Percentiles rank a stretch among this genome's conserved stretches.
These are phyloP conservation scores for Chlamydomonas reinhardtii DNA, from an alignment of 163 green algal species.

Conservation along the genomic window DNA sequence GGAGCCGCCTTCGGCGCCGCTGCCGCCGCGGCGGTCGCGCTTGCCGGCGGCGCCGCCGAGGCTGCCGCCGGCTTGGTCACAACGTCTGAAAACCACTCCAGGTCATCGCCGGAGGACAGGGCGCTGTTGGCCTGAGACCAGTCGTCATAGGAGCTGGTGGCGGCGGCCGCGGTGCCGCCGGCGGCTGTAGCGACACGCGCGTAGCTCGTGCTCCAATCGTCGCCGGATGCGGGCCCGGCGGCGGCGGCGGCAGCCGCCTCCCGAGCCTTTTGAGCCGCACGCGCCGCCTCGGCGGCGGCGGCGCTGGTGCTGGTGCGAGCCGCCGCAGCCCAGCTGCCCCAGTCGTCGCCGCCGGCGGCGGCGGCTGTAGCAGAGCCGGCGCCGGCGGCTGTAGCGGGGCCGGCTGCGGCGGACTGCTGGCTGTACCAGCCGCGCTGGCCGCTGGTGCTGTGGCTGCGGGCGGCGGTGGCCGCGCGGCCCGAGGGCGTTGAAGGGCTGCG, in stretches of 20 bases:
- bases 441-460: background rate
- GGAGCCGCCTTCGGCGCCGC: background rate
- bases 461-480: background rate
- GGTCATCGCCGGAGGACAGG: slow-evolving; percentile 17
- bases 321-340: slow-evolving; percentile 27
- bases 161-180: background rate
- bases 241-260: background rate
- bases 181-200: background rate
- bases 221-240: slow-evolving; percentile 2
- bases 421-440: background rate
- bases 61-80: background rate
- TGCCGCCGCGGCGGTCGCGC: too few species aligned
- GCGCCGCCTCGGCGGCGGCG: too few species aligned
- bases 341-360: slow-evolving; percentile 21
- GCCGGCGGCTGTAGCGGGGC: too few species aligned
- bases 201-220: slow-evolving; percentile 11
- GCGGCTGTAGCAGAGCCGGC: background rate
- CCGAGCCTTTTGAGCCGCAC: background rate
- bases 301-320: background rate
- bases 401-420: too few species aligned
- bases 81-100: slow-evolving; percentile 20
- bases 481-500: too few species aligned
- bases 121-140: background rate
- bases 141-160: slow-evolving; percentile 9
- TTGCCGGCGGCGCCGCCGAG: background rate